phyloP scores from a whole-genome alignment of 768 basidiomycete genomes.

The Mycena chlorophos region DNA sequence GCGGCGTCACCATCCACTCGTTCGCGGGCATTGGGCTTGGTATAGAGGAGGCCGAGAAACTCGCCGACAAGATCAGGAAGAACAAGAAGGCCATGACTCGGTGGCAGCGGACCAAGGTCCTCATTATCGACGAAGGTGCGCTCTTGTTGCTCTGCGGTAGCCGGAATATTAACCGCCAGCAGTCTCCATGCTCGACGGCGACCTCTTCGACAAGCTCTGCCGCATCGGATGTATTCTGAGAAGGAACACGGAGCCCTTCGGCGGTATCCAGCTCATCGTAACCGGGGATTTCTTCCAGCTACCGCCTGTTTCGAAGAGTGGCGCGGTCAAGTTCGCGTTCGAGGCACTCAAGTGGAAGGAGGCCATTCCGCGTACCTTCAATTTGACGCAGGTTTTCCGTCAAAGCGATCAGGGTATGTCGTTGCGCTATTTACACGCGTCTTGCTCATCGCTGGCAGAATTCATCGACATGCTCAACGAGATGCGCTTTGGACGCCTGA shows the following conservation, averaged over 20 bases:
- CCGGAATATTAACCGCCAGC: neutral
- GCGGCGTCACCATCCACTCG: slow-evolving; percentile 92
- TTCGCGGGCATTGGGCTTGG: slow-evolving; percentile 95
- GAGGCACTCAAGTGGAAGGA: slow-evolving; percentile 80
- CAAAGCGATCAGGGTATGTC: slow-evolving; percentile 86
- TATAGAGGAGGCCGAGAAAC: slow-evolving; percentile 56
- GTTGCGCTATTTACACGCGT: slow-evolving; percentile 24
- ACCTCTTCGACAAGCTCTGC: slow-evolving; percentile 88
- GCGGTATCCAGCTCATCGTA: slow-evolving; percentile 93
- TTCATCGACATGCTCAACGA: slow-evolving; percentile 98
- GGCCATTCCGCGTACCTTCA: slow-evolving; percentile 79
- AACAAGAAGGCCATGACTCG: slow-evolving; percentile 81
- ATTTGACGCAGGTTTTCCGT: slow-evolving; percentile 92
- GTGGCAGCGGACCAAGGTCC: slow-evolving; percentile 83
- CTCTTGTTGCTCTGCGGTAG: neutral
- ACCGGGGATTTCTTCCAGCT: slow-evolving; percentile 99
- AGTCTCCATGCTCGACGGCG: slow-evolving; percentile 99
- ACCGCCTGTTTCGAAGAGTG: slow-evolving; percentile 80
- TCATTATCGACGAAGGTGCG: slow-evolving; percentile 81
- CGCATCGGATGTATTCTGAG: slow-evolving; percentile 65
- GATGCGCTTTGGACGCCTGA: slow-evolving; percentile 88
- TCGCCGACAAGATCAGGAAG: slow-evolving; percentile 68
- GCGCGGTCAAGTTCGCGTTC: slow-evolving; percentile 88
- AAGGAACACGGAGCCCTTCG: slow-evolving; percentile 72
- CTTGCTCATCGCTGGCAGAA: slow-evolving; percentile 42